These are phyloP conservation scores for Pseudognaphalium luteoalbum DNA, from an alignment of 129 eudicot genomes.

Conservation along the genomic window DNA sequence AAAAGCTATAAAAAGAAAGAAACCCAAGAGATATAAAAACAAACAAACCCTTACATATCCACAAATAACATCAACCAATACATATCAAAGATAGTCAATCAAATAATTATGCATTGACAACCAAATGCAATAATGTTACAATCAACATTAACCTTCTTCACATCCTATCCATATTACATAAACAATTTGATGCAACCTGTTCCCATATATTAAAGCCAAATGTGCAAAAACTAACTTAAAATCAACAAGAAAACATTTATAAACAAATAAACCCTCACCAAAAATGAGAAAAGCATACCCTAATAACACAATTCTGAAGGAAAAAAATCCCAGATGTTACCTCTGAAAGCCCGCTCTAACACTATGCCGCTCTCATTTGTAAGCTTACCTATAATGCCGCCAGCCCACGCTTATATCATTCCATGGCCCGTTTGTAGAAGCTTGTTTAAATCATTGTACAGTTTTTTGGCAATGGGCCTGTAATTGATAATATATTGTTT, in stretches of 20 bases:
- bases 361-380: slow-evolving; percentile 40
- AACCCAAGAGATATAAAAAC: background rate
- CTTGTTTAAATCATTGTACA: slow-evolving; percentile 41
- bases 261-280: slow-evolving; percentile 42
- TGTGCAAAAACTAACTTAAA: slow-evolving; percentile 18
- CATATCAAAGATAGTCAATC: background rate
- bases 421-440: slow-evolving; percentile 25
- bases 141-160: slow-evolving; percentile 32
- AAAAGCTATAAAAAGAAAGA: background rate
- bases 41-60: background rate
- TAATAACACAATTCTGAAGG: slow-evolving; percentile 37
- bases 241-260: slow-evolving; percentile 23
- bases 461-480: slow-evolving; percentile 29
- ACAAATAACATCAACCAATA: background rate
- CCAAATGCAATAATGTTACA: slow-evolving; percentile 51
- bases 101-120: slow-evolving; percentile 31
- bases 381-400: slow-evolving; percentile 42
- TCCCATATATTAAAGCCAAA: slow-evolving; percentile 32
- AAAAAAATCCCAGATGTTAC: slow-evolving; percentile 35
- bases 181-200: slow-evolving; percentile 38
- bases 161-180: slow-evolving; percentile 43
- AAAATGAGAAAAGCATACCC: slow-evolving; percentile 37
- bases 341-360: slow-evolving; percentile 37
- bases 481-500: slow-evolving; percentile 9
- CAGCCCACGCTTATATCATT: slow-evolving; percentile 53